phyloP scores from a whole-genome alignment of 257 asterid species.

The Coffea canephora region DNA sequence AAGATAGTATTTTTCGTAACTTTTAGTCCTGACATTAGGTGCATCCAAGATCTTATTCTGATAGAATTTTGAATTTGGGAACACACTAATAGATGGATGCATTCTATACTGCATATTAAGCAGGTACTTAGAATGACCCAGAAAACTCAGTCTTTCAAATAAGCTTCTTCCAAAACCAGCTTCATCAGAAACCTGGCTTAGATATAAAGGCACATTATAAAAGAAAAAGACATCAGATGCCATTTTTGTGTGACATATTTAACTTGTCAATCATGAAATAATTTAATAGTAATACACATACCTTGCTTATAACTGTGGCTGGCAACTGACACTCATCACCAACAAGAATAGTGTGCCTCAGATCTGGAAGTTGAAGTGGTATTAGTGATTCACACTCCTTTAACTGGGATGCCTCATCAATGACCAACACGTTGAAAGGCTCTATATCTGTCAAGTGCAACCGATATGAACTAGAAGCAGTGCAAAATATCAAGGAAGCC shows the following conservation, averaged over 20 bases:
- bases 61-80: constrained; percentile 54
- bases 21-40: constrained; percentile 26
- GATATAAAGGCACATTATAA: not conserved
- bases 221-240: not conserved
- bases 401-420: constrained; percentile 66
- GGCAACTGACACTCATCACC: constrained; percentile 64
- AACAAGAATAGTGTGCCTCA: constrained; percentile 46
- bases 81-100: constrained; percentile 55
- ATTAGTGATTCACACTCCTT: constrained; percentile 56
- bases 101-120: constrained; percentile 57
- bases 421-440: constrained; percentile 42
- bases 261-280: not conserved
- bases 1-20: not conserved
- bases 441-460: constrained; percentile 29
- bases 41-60: constrained; percentile 42
- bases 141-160: constrained; percentile 51
- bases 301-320: constrained; percentile 54
- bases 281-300: constrained; percentile 2
- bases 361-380: constrained; percentile 46
- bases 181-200: constrained; percentile 34
- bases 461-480: constrained; percentile 44
- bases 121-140: constrained; percentile 51
- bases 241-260: not conserved
- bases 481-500: constrained; percentile 56
- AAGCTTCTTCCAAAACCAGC: constrained; percentile 65